These are phyloP conservation scores for Pichia sp. DNA, from an alignment of 1,139 yeast genomes.

Conservation along the genomic window DNA sequence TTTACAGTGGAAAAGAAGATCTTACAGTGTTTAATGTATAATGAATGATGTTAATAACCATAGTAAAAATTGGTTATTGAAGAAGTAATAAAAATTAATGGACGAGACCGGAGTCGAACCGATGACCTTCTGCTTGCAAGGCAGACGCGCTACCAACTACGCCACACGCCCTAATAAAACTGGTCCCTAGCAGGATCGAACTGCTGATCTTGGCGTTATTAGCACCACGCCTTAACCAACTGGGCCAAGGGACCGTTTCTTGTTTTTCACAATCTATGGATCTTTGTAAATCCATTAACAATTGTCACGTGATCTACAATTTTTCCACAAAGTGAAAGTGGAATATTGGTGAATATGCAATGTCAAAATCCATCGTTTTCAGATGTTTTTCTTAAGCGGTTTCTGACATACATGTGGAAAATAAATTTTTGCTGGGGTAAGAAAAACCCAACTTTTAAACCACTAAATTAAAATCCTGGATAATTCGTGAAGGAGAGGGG, in stretches of 20 bases:
- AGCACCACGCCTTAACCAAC: slow-evolving; percentile 92
- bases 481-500: no score
- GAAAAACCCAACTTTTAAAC: no score
- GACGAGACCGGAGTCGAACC: slow-evolving; percentile 66
- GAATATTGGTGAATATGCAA: no score
- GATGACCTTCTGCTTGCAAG: slow-evolving; percentile 61
- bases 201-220: slow-evolving; percentile 60
- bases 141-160: slow-evolving; percentile 69
- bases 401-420: no score
- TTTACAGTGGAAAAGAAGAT: background rate
- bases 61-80: background rate
- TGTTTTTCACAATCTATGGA: background rate
- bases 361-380: no score
- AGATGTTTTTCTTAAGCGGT: no score
- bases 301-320: no score
- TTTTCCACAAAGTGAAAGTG: no score
- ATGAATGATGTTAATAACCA: background rate
- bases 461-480: no score
- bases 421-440: no score
- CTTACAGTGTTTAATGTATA: background rate
- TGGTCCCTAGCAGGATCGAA: slow-evolving; percentile 76
- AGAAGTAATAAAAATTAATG: slow-evolving; percentile 25
- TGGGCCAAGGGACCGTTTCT: slow-evolving; percentile 63
- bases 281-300: no score
- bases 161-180: slow-evolving; percentile 51